These are phyloP conservation scores for Trichomonascaceae sp. DNA, from an alignment of 1,139 yeast genomes.

Conservation along the genomic window DNA sequence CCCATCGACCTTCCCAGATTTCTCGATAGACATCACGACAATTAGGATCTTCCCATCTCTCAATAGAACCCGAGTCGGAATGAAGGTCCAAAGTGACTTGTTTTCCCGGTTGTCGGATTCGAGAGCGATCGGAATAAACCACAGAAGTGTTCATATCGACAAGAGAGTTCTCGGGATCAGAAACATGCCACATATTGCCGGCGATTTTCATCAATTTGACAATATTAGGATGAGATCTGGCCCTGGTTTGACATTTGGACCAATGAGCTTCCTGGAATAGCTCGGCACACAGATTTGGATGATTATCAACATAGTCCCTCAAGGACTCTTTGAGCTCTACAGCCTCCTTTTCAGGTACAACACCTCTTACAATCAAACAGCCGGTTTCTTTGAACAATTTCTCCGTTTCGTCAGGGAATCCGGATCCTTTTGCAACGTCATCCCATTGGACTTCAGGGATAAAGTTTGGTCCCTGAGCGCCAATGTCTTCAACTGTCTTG, in stretches of 20 bases:
- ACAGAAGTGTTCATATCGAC: conserved; percentile 33
- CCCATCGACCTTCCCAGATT: conserved; percentile 42
- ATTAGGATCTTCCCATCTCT: conserved; percentile 42
- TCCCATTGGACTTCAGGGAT: conserved; percentile 8
- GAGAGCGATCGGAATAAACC: conserved; percentile 51
- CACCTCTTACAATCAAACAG: conserved; percentile 9
- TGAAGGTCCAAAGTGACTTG: conserved; percentile 38
- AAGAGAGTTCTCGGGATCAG: conserved; percentile 14
- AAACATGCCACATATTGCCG: conserved; percentile 33
- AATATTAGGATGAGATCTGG: conserved; percentile 41
- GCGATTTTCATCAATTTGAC: conserved; percentile 31
- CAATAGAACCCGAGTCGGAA: conserved; percentile 34
- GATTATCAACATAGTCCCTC: conserved; percentile 4
- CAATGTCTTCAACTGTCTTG: conserved; percentile 3
- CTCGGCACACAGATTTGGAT: conserved; percentile 2
- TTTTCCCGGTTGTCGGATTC: conserved; percentile 43
- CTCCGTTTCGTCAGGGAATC: conserved; percentile 3
- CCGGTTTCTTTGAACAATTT: conserved; percentile 9
- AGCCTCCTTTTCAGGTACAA: conserved; percentile 6
- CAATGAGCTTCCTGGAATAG: conserved; percentile 24
- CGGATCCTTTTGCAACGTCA: background rate
- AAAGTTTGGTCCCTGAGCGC: conserved; percentile 4
- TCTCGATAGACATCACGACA: conserved; percentile 38
- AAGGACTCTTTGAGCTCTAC: conserved; percentile 3
- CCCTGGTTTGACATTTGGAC: conserved; percentile 41